Base-by-base conservation (phyloP, 768 basidiomycete species). In the Hygrophoropsis aurantiaca region DNA sequence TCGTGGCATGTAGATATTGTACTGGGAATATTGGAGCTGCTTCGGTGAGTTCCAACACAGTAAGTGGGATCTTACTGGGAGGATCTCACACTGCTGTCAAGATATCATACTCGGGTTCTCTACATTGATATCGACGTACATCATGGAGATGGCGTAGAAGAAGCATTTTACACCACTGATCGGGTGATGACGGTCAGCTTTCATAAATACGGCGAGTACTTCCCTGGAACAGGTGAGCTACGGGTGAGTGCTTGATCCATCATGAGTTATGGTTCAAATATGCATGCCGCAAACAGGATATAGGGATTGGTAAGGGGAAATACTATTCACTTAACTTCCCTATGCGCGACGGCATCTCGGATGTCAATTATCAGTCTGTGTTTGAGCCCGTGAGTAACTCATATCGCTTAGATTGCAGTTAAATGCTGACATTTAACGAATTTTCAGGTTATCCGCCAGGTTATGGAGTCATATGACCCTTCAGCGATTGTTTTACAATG, bases 51-150 rank as follows among this genome's bases (percentile, higher is more conserved):
- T 46, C 51, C 11, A 24, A 26, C 27, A n/a, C 35, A n/a, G 24
- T 38, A 11, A 26, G 40, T 30, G 33, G 46, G 25, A 16, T 16
- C 40, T 47, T 13, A 5, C 37, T 18, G 15, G 16, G 19, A 30
- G 19, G 40, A 19, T 42, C 11, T 18, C n/a, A 26, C 24, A 8
- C 7, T 39, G 11, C 9, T 19, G 15, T n/a, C 5, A 56, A 92
- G 93, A 56, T 97, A 97, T 67, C 94, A 98, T 61, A 82, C 81
- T 11, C 81, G 97, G 26, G 97, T 99, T 23, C 76, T 99, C 18
- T 99, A 99, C 68, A 94, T 99, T 56, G 97, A 99, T 62, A 94
- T 99, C 49, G 97, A 99, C 62, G 91, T 97, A 1, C 97, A 99
- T 63, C 97, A 99, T 52, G 97, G 97, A 13, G 97, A 99, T 66